These are phyloP conservation scores for Lentinula sp. DNA, from an alignment of 768 basidiomycete genomes.

Conservation along the genomic window DNA sequence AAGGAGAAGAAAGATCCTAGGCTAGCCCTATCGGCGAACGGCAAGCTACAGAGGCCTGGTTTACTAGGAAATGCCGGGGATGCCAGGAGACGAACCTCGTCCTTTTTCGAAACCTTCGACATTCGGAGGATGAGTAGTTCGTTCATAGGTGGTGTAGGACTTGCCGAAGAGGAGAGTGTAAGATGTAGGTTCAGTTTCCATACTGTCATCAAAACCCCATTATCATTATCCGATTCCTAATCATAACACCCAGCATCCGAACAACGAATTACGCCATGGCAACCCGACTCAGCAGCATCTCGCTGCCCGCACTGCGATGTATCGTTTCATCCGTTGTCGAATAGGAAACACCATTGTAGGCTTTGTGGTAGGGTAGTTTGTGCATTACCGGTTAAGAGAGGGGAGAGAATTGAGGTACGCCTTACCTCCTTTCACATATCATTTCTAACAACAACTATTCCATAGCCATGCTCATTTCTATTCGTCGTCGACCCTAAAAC, in stretches of 20 bases:
- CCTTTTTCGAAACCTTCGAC: slow-evolving; percentile 65
- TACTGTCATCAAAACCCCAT: background rate
- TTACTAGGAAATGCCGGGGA: slow-evolving; percentile 6
- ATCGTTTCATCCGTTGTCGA: slow-evolving; percentile 84
- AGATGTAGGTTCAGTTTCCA: slow-evolving; percentile 42
- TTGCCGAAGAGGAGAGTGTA: slow-evolving; percentile 64
- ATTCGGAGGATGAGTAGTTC: slow-evolving; percentile 38
- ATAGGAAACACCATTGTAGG: slow-evolving; percentile 94
- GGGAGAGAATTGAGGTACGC: slow-evolving; percentile 44
- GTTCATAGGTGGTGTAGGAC: slow-evolving; percentile 44
- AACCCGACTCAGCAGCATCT: slow-evolving; percentile 69
- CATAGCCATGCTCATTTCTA: slow-evolving; percentile 61
- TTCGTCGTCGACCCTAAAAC: slow-evolving; percentile 83
- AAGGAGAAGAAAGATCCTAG: background rate
- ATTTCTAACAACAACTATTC: background rate
- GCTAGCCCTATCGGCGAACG: background rate
- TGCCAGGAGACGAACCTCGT: slow-evolving; percentile 46
- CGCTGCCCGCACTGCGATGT: slow-evolving; percentile 83
- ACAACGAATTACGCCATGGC: slow-evolving; percentile 93
- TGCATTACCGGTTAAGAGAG: slow-evolving; percentile 72
- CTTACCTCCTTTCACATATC: background rate
- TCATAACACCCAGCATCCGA: slow-evolving; percentile 40
- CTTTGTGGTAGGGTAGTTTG: slow-evolving; percentile 91
- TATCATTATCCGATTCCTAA: background rate
- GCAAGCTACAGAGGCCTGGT: slow-evolving; percentile 12